Percentiles rank a stretch among this genome's conserved stretches.
Conservation (phyloP, 2,329 filamentous ascomycete species). For the Polytolypa hystricis region DNA sequence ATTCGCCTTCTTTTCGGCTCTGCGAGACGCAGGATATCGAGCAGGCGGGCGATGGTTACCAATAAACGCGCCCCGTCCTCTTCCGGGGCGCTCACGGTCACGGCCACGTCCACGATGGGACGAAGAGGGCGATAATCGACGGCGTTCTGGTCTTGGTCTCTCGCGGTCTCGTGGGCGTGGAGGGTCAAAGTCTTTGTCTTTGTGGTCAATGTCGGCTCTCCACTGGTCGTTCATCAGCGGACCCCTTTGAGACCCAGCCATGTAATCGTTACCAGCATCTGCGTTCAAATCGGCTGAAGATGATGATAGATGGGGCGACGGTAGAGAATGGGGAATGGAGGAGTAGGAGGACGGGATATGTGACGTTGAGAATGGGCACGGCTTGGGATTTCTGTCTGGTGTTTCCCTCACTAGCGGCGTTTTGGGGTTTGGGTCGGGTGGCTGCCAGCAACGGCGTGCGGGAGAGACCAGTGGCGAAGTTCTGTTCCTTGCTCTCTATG, state of each 20-base stretch:
- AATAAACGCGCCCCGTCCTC: constrained; percentile 19
- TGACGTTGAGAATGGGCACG: neutral
- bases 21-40: constrained; percentile 12
- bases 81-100: constrained; percentile 21
- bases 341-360: constrained; percentile 5
- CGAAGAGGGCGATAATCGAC: constrained; percentile 28
- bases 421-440: constrained; percentile 3
- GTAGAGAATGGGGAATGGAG: constrained; percentile 8
- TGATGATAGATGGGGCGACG: constrained; percentile 3
- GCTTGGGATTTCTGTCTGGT: constrained; percentile 6
- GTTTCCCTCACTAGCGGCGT: constrained; percentile 9
- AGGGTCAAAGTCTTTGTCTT: constrained; percentile 23
- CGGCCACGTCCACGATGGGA: constrained; percentile 21
- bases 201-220: constrained; percentile 35
- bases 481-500: neutral
- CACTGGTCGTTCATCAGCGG: constrained; percentile 41
- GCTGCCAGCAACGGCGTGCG: constrained; percentile 10
- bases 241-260: constrained; percentile 40
- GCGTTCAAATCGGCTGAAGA: constrained; percentile 13
- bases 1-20: constrained; percentile 15
- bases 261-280: constrained; percentile 36
- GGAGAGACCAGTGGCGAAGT: constrained; percentile 9
- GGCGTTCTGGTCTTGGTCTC: constrained; percentile 28
- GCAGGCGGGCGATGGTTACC: constrained; percentile 19
- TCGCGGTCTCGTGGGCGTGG: constrained; percentile 14